Conservation (phyloP, 2,329 filamentous ascomycete genomes). For the Lasiodiplodia gonubiensis region DNA sequence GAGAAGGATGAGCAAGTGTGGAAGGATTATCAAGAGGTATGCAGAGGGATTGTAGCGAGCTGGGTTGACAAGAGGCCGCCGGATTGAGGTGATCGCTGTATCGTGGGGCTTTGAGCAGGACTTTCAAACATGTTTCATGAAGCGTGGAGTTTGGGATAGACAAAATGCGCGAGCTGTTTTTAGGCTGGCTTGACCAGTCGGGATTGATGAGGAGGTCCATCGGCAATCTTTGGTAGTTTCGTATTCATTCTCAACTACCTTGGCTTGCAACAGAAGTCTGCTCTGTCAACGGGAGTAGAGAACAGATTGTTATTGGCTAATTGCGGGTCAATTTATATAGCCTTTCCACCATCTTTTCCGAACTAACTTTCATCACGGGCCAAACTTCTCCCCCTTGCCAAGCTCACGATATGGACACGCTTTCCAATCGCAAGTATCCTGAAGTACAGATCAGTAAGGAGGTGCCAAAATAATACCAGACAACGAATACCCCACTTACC, state of each 20-base stretch:
- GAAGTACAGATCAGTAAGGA: background rate
- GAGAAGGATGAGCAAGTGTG: conserved; percentile 44
- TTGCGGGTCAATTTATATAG: no score
- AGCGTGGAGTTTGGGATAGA: conserved; percentile 1
- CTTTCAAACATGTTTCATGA: background rate
- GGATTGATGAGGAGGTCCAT: background rate
- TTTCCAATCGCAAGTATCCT: background rate
- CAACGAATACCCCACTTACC: background rate
- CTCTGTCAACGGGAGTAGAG: background rate
- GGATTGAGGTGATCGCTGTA: conserved; percentile 22
- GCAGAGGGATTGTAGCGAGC: conserved; percentile 54
- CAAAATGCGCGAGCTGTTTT: background rate
- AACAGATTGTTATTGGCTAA: no score
- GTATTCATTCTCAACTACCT: background rate
- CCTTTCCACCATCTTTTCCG: background rate
- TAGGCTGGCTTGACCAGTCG: background rate
- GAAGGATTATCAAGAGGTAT: conserved; percentile 57
- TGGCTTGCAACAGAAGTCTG: background rate
- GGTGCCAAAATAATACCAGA: fast-evolving
- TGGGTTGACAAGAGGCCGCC: conserved; percentile 52
- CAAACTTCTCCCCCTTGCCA: background rate
- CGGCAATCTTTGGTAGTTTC: background rate
- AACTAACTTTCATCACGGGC: background rate
- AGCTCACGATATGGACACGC: background rate
- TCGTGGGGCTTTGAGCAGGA: background rate